Percentiles rank a stretch among this genome's conserved stretches.
Conservation (phyloP, 2,329 filamentous ascomycete species). For the Spiromastix sp. region DNA sequence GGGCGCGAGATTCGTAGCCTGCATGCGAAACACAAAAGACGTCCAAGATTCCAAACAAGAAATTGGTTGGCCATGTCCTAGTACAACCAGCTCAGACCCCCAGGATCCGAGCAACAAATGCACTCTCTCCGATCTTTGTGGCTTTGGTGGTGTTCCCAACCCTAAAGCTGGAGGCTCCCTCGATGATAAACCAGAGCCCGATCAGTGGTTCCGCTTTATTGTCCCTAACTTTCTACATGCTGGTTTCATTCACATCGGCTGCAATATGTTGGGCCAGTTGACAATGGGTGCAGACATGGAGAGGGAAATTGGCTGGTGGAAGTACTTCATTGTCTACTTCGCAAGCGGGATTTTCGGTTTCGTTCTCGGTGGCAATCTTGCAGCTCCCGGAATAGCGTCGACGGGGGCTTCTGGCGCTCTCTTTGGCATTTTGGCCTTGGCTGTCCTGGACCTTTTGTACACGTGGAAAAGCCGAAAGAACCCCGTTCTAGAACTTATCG, state of each 20-base stretch:
- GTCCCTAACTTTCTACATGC: constrained; percentile 91
- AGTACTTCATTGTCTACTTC: constrained; percentile 84
- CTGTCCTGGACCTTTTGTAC: constrained; percentile 81
- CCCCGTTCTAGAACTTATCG: constrained; percentile 75
- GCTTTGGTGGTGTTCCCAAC: constrained; percentile 66
- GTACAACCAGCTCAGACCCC: constrained; percentile 53
- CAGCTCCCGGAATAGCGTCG: constrained; percentile 67
- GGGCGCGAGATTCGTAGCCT: constrained; percentile 84
- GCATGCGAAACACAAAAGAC: constrained; percentile 66
- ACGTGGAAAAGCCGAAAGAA: constrained; percentile 72
- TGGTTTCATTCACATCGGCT: constrained; percentile 86
- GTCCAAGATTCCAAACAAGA: constrained; percentile 26
- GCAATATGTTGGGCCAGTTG: constrained; percentile 87
- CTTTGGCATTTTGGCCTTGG: constrained; percentile 85
- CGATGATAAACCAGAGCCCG: constrained; percentile 54
- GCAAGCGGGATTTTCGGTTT: constrained; percentile 91
- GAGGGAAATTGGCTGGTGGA: constrained; percentile 72
- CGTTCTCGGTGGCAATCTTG: constrained; percentile 88
- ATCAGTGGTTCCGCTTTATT: constrained; percentile 98
- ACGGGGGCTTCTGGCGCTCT: constrained; percentile 83
- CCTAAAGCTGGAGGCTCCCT: constrained; percentile 41
- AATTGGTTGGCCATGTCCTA: constrained; percentile 66
- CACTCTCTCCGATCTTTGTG: constrained; percentile 69
- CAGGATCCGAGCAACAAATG: constrained; percentile 47
- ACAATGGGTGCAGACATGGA: constrained; percentile 91